Evolutionary conservation across 1,284 basidiomycete species (phyloP).

Genomic region (Quambalaria eucalypti): DNA sequence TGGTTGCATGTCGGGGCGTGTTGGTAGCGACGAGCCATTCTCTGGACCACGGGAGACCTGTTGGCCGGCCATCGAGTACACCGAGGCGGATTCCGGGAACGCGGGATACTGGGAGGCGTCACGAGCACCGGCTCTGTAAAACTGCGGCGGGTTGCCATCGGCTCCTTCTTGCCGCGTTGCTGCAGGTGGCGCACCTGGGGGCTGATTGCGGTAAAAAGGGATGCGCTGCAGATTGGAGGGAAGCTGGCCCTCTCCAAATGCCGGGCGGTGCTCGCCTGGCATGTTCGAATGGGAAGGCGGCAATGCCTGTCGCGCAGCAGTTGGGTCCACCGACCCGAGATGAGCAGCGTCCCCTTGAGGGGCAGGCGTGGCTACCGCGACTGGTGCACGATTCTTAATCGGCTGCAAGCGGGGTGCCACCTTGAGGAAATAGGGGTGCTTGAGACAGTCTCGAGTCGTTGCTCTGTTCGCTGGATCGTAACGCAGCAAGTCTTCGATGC

Average conservation of each 20-base stretch:
- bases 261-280: constrained; percentile 8
- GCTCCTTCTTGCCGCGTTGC: too few species aligned
- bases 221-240: constrained; percentile 15
- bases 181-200: too few species aligned
- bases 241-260: constrained; percentile 45
- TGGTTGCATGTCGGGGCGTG: too few species aligned
- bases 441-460: constrained; percentile 74
- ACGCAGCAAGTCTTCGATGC: constrained; percentile 80
- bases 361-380: constrained; percentile 7
- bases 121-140: constrained; percentile 11
- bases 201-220: constrained; percentile 12
- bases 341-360: constrained; percentile 22
- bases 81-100: constrained; percentile 32
- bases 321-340: constrained; percentile 13
- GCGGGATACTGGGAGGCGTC: constrained; percentile 28
- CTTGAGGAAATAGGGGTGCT: constrained; percentile 74
- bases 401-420: constrained; percentile 52
- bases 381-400: constrained; percentile 7
- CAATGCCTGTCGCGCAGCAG: constrained; percentile 13
- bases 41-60: too few species aligned
- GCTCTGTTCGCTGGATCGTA: constrained; percentile 81
- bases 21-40: too few species aligned
- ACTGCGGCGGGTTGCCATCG: constrained; percentile 3
- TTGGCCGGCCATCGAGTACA: constrained; percentile 6
- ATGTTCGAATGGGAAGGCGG: constrained; percentile 24